These are phyloP conservation scores for Hirschioporus abietinus DNA, from an alignment of 768 basidiomycete genomes.

Conservation along the genomic window DNA sequence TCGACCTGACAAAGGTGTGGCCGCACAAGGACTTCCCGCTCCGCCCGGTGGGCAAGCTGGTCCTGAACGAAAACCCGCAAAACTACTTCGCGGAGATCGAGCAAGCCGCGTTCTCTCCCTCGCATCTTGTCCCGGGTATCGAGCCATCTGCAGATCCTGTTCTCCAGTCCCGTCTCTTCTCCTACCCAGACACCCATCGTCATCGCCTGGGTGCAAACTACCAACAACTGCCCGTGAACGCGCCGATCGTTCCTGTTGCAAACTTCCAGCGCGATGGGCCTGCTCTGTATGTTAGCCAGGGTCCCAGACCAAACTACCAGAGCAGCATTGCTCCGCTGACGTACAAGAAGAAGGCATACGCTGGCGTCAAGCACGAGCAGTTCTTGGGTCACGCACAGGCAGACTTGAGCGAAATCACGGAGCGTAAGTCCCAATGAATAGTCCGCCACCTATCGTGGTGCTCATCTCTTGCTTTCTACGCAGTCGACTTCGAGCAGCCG, in stretches of 20 bases:
- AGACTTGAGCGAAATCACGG: constrained; percentile 69
- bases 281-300: constrained; percentile 70
- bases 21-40: constrained; percentile 86
- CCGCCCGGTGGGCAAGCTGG: constrained; percentile 80
- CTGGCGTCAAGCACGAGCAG: constrained; percentile 55
- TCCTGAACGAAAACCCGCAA: constrained; percentile 69
- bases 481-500: constrained; percentile 85
- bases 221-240: constrained; percentile 85
- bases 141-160: constrained; percentile 91
- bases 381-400: constrained; percentile 67
- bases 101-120: constrained; percentile 80
- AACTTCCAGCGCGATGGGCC: constrained; percentile 93
- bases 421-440: constrained; percentile 48
- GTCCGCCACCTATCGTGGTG: not conserved
- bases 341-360: constrained; percentile 45
- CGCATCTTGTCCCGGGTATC: constrained; percentile 82
- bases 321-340: constrained; percentile 67
- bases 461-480: not conserved
- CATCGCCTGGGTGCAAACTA: constrained; percentile 80
- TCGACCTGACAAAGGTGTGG: constrained; percentile 91
- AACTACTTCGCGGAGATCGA: constrained; percentile 97
- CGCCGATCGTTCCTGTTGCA: constrained; percentile 61
- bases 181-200: constrained; percentile 87
- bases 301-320: constrained; percentile 82
- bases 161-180: constrained; percentile 91